A percentile compares a stretch with the other conserved stretches of the same genome.
Conservation (phyloP, 495 filamentous ascomycete genomes). For the Achaetomiella virescens region DNA sequence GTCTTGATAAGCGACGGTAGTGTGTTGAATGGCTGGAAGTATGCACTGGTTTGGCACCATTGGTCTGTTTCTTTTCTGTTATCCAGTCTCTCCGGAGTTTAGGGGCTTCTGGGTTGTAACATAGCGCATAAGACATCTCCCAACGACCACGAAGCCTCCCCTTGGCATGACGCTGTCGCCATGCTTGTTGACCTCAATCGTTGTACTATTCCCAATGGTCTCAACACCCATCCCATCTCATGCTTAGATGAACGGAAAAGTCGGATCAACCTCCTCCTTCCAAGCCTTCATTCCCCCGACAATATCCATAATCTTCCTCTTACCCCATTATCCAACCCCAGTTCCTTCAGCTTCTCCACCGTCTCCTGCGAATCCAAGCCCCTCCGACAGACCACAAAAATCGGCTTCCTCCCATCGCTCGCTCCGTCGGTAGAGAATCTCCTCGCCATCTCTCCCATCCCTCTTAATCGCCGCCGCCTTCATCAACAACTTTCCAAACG, state of each 20-base stretch:
- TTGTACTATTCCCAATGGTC: too few species aligned
- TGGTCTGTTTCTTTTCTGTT: background rate
- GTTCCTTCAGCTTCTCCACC: constrained; percentile 61
- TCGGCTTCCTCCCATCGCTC: constrained; percentile 28
- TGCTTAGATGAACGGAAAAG: constrained; percentile 55
- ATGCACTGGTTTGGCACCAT: background rate
- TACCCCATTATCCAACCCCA: constrained; percentile 53
- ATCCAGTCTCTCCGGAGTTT: background rate
- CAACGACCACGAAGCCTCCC: constrained; percentile 5
- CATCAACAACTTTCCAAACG: constrained; percentile 55
- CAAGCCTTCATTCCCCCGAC: constrained; percentile 78
- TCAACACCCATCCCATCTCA: too few species aligned
- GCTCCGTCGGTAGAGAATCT: constrained; percentile 1
- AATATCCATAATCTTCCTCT: constrained; percentile 66
- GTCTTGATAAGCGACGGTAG: constrained; percentile 1
- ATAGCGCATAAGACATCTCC: constrained; percentile 5
- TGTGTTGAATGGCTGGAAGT: background rate
- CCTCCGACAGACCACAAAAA: constrained; percentile 77
- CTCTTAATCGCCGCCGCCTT: constrained; percentile 19
- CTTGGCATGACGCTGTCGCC: background rate
- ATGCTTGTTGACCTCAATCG: too few species aligned
- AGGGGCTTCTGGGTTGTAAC: constrained; percentile 9
- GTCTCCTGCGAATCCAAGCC: constrained; percentile 88
- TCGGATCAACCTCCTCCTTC: constrained; percentile 66
- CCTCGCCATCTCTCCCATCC: constrained; percentile 8